phyloP scores from a whole-genome alignment of 164 flowering plant species.

The Chimonanthus salicifolius region DNA sequence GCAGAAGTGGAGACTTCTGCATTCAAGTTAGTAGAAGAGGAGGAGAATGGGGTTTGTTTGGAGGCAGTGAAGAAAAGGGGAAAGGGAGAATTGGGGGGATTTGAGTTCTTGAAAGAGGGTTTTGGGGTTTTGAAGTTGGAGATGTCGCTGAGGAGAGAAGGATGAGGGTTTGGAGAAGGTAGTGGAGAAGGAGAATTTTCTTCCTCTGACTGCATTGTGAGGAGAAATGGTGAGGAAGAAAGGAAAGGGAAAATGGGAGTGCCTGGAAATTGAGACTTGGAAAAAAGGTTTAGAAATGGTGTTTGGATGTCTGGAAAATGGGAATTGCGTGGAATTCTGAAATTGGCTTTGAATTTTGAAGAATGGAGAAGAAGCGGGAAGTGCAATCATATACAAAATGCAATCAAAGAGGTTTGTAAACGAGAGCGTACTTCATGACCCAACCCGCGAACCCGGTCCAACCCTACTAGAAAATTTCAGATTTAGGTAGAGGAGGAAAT shows the following conservation, averaged over 20 bases:
- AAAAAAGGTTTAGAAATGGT: too few relatives aligned
- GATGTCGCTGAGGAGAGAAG: conserved; percentile 52
- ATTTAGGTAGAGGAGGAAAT: too few relatives aligned
- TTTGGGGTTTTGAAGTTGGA: conserved; percentile 89
- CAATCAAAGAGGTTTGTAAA: too few relatives aligned
- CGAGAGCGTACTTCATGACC: too few relatives aligned
- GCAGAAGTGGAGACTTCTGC: not conserved
- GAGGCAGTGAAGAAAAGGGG: conserved; percentile 66
- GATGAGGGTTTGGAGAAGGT: conserved; percentile 32
- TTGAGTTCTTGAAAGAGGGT: conserved; percentile 17
- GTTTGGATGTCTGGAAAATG: too few relatives aligned
- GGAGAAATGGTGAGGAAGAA: not conserved
- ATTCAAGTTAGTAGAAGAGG: not conserved
- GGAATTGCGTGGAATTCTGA: too few relatives aligned
- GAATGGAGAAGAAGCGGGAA: too few relatives aligned
- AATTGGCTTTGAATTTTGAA: too few relatives aligned
- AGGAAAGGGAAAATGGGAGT: not conserved
- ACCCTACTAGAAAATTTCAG: too few relatives aligned
- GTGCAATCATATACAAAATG: too few relatives aligned
- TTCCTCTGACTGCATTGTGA: not conserved
- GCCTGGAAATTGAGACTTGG: not conserved
- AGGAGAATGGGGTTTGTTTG: conserved; percentile 48
- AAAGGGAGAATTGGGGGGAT: conserved; percentile 10
- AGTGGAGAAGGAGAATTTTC: conserved; percentile 21
- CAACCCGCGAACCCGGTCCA: too few relatives aligned